Conservation (phyloP, 1,284 basidiomycete species). For the Leccinum griseonigrum region DNA sequence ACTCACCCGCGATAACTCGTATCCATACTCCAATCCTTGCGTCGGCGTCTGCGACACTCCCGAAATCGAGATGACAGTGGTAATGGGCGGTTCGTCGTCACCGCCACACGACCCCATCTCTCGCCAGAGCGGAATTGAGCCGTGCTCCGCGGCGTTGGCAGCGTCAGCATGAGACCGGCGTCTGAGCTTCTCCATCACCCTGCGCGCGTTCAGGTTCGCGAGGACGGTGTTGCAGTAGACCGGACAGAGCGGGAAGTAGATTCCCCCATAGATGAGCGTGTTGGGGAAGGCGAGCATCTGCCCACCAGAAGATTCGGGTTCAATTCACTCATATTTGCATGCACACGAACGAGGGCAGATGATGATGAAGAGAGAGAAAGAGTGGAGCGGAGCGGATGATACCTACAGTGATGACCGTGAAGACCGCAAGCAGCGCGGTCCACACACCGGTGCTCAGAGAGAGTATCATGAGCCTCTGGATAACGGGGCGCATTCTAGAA, state of each 20-base stretch:
- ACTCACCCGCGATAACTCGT: background rate
- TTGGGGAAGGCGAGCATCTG: slow-evolving; percentile 14
- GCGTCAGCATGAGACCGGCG: background rate
- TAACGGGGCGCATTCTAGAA: slow-evolving; percentile 18
- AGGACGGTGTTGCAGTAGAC: slow-evolving; percentile 34
- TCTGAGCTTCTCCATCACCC: slow-evolving; percentile 13
- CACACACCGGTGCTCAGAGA: slow-evolving; percentile 21
- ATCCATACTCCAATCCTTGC: background rate
- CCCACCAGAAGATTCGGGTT: background rate
- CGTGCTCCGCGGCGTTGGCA: background rate
- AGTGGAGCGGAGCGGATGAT: background rate
- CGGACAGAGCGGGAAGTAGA: slow-evolving; percentile 32
- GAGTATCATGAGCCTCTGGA: slow-evolving; percentile 21
- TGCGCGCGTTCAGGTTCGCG: slow-evolving; percentile 29
- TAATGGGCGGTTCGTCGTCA: background rate
- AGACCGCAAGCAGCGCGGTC: slow-evolving; percentile 21
- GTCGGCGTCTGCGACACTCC: background rate
- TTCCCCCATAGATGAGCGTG: slow-evolving; percentile 18
- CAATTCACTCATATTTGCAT: background rate
- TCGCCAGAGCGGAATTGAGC: slow-evolving; percentile 9
- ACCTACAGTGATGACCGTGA: slow-evolving; percentile 17
- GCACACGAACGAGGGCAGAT: background rate
- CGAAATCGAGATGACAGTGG: background rate
- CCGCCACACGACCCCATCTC: slow-evolving; percentile 1
- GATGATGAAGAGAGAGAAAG: background rate